Evolutionary conservation across 2,329 filamentous ascomycete genomes (phyloP), one percentile per base, ranked within the genome.

Genomic region (Grosmannia penicillata): DNA sequence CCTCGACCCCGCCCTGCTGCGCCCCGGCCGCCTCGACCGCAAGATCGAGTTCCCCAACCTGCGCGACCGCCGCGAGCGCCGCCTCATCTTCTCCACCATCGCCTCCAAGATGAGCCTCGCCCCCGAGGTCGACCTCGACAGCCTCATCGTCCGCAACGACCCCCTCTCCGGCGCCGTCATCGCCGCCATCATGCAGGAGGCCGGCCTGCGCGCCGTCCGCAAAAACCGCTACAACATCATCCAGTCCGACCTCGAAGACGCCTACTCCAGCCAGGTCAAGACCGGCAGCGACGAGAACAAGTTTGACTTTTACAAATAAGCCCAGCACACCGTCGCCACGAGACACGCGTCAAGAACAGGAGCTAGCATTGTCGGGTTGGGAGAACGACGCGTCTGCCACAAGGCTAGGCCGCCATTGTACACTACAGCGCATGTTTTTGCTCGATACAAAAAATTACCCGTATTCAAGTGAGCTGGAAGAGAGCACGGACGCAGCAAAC

Each of bases 141-240:
- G 82, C 48, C 66, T 98, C 53, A 98, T 98, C 53, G 86, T 95
- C 48, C 78, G 91, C 52, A 98, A 96, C 56, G 91, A 98, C 56
- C 91, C 91, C 3, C 66, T 98, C 35, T 93, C 83, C 35, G 91
- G 91, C 51, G 91, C 91, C 41, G 80, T 98, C 51, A 98, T 98
- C 56, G 87, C 91, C 34, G 91, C 91, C 37, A 94, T 98, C 56
- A 98, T 98, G 91, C 91, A 98, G 61, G 91, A 98, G 64, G 91
- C 91, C 24, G 91, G 91, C 48, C 69, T 98, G 49, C 75, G 87
- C 48, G 89, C 89, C 21, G 89, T 96, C 47, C 74, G 89, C 53
- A 96, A 95, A 77, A 96, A 98, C 63, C 71, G 91, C 53, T 98
- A 98, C 65, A 96, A 98, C 62, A 98, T 98, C 58, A 96, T 98